Evolutionary conservation across 2,329 filamentous ascomycete genomes (phyloP).

Genomic region (Hymenoscyphus linearis): DNA sequence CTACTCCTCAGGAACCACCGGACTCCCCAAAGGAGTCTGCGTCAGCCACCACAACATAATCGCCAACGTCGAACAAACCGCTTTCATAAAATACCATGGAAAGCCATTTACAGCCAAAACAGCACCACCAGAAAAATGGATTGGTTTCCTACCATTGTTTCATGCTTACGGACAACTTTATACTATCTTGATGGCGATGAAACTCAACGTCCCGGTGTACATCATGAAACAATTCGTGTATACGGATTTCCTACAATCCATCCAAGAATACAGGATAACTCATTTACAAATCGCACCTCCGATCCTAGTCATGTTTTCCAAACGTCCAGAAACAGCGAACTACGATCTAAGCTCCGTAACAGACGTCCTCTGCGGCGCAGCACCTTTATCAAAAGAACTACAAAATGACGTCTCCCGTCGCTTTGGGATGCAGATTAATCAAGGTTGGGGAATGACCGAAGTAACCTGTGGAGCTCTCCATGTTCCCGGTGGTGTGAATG

Average conservation of each 20-base stretch:
- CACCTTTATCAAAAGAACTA: slow-evolving; percentile 41
- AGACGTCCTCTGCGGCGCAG: slow-evolving; percentile 46
- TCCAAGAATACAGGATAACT: slow-evolving; percentile 49
- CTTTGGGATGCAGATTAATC: slow-evolving; percentile 38
- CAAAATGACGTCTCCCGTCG: slow-evolving; percentile 34
- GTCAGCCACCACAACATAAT: slow-evolving; percentile 29
- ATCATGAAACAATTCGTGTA: slow-evolving; percentile 54
- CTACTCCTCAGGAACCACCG: slow-evolving; percentile 76
- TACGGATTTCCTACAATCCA: slow-evolving; percentile 44
- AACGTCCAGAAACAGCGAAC: slow-evolving; percentile 45
- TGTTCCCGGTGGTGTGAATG: slow-evolving; percentile 31
- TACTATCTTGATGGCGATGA: slow-evolving; percentile 43
- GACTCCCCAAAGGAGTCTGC: slow-evolving; percentile 79
- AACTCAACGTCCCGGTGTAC: slow-evolving; percentile 44
- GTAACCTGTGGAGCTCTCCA: slow-evolving; percentile 41
- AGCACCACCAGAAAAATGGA: slow-evolving; percentile 42
- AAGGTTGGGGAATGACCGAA: slow-evolving; percentile 61
- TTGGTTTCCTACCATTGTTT: slow-evolving; percentile 62
- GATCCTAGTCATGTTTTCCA: slow-evolving; percentile 53
- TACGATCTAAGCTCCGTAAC: slow-evolving; percentile 49
- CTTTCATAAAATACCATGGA: slow-evolving; percentile 40
- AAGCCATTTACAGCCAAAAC: slow-evolving; percentile 34
- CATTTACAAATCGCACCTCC: slow-evolving; percentile 51
- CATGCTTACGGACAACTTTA: slow-evolving; percentile 54
- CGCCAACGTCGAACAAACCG: slow-evolving; percentile 39